These are phyloP conservation scores for Rosa persica DNA, from an alignment of 306 rosid species.

Conservation along the genomic window DNA sequence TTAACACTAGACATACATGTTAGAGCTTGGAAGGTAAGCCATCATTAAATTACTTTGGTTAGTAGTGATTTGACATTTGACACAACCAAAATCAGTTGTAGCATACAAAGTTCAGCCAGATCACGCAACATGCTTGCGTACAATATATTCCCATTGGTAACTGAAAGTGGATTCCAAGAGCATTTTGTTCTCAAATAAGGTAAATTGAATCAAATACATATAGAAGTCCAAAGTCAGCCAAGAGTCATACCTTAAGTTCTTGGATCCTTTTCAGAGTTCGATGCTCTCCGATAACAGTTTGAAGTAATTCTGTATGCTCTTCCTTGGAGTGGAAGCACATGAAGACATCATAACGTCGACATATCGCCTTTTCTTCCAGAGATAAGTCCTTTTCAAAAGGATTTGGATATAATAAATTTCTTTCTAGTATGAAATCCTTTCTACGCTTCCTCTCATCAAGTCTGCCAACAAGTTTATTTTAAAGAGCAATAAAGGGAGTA, in stretches of 20 bases:
- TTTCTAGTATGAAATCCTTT: conserved; percentile 83
- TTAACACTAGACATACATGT: background rate
- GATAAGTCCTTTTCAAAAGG: conserved; percentile 74
- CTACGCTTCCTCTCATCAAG: conserved; percentile 93
- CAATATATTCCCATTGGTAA: conserved; percentile 10
- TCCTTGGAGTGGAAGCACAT: conserved; percentile 92
- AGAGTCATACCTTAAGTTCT: conserved; percentile 78
- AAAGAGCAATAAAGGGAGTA: conserved; percentile 14
- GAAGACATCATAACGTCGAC: conserved; percentile 70
- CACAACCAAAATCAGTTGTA: background rate
- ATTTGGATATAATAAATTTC: conserved; percentile 74
- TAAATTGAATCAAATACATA: background rate
- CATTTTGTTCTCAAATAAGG: background rate
- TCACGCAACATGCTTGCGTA: background rate
- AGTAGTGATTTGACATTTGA: background rate
- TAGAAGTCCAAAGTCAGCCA: background rate
- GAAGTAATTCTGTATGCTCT: conserved; percentile 74
- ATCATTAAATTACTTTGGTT: background rate
- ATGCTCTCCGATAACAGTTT: conserved; percentile 58
- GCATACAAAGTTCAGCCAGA: background rate
- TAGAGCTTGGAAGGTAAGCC: background rate
- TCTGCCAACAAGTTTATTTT: conserved; percentile 45
- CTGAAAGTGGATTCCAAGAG: background rate
- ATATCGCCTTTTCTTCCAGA: conserved; percentile 71
- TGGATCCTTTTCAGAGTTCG: conserved; percentile 64